Evolutionary conservation across 2,329 filamentous ascomycete species (phyloP).

Genomic region (Penicillium sumatraense): DNA sequence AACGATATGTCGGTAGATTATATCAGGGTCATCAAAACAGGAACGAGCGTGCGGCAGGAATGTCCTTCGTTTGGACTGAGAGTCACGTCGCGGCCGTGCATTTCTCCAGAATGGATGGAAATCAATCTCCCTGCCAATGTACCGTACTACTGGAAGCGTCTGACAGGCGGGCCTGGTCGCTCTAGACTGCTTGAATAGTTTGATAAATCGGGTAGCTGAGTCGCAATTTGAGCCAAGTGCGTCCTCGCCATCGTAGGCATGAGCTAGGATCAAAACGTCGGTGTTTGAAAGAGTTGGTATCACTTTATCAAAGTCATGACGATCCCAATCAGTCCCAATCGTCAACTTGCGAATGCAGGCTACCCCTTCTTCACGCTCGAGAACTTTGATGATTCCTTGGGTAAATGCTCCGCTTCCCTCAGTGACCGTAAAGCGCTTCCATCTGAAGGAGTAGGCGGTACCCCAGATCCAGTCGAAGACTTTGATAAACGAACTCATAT

Average conservation of each 20-base stretch:
- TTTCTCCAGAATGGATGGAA: slow-evolving; percentile 11
- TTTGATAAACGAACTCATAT: slow-evolving; percentile 24
- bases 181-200: slow-evolving; percentile 11
- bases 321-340: slow-evolving; percentile 16
- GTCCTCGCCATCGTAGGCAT: slow-evolving; percentile 13
- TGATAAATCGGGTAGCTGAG: slow-evolving; percentile 12
- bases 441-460: slow-evolving; percentile 20
- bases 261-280: slow-evolving; percentile 22
- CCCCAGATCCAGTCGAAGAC: slow-evolving; percentile 25
- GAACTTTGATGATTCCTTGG: slow-evolving; percentile 11
- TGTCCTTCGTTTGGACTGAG: slow-evolving; percentile 8
- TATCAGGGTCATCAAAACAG: slow-evolving; percentile 14
- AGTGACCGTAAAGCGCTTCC: slow-evolving; percentile 16
- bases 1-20: slow-evolving; percentile 24
- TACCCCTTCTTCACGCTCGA: slow-evolving; percentile 19
- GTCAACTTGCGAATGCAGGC: slow-evolving; percentile 5
- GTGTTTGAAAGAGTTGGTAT: background rate
- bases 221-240: slow-evolving; percentile 16
- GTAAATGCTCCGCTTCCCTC: slow-evolving; percentile 19
- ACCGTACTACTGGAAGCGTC: slow-evolving; percentile 23
- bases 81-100: slow-evolving; percentile 9
- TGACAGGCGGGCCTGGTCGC: background rate
- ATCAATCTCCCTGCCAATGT: slow-evolving; percentile 21
- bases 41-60: slow-evolving; percentile 24
- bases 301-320: slow-evolving; percentile 7